Base-by-base conservation (phyloP, 352 stramenopile genomes). In the Thalassiosira mediterranea region DNA sequence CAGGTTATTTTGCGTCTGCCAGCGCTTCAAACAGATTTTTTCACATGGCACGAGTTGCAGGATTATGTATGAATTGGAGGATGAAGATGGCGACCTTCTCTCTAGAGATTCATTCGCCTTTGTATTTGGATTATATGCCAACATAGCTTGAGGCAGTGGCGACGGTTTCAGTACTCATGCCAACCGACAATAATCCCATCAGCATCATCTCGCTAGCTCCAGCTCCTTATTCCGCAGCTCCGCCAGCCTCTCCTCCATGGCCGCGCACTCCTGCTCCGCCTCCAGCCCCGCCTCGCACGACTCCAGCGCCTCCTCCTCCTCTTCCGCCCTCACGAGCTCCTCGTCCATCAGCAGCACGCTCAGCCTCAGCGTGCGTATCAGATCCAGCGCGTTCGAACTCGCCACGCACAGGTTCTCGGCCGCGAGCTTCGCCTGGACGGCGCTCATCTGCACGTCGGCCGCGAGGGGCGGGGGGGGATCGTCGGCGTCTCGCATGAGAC, bases 361-460 rank as follows among this genome's bases (percentile, higher is more conserved):
- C 19, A 93, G 46, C n/a, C 87, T 44, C 17, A 91, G 67, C 0
- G 83, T 90, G 17, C 87, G 80, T 69, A 93, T 93, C 8, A 93
- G 69, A 64, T 84, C 80, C 1, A 93, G 56, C 32, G 88, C 57
- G 68, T 90, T 78, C 25, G 74, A 85, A 2, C 79, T 69, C 2
- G 83, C 83, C 0, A 90, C 83, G 62, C 78, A 88, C 23, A 93
- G 70, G 72, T 93, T 93, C 70, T 93, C 81, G 1, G 77, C 69
- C 2, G 87, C 84, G 4, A 89, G 51, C 62, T 87, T 84, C 25
- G 84, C 83, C 61, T 90, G 80, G 0, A 93, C 19, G 7, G 66
- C 49, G 25, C 51, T 79, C 21, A 88, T 57, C 3, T 76, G 67
- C 0, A 82, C 58, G 57, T 83, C 51, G 0, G 87, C 81, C 1